phyloP scores from a whole-genome alignment of 495 filamentous ascomycete species.

The Daldinia grandis region DNA sequence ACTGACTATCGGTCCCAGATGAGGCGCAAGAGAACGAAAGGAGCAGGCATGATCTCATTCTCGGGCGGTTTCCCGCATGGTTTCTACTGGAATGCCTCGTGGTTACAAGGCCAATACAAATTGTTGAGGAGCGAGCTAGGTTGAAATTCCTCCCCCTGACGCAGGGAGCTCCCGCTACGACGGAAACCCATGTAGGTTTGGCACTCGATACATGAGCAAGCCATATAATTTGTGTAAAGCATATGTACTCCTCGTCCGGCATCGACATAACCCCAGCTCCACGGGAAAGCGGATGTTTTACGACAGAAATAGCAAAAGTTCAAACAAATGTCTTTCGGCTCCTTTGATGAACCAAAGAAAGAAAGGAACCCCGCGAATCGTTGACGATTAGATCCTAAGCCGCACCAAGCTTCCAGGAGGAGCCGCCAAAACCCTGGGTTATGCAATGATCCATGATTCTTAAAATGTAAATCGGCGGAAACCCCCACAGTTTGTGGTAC shows the following conservation, averaged over 20 bases:
- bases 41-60: slow-evolving; percentile 35
- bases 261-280: slow-evolving; percentile 14
- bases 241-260: slow-evolving; percentile 16
- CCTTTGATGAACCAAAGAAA: slow-evolving; percentile 16
- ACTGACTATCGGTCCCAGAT: slow-evolving; percentile 8
- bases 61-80: slow-evolving; percentile 17
- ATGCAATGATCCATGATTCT: slow-evolving; percentile 20
- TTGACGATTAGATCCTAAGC: slow-evolving; percentile 14
- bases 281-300: slow-evolving; percentile 20
- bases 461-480: slow-evolving; percentile 15
- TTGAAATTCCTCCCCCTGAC: slow-evolving; percentile 31
- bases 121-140: slow-evolving; percentile 7
- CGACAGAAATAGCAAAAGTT: slow-evolving; percentile 32
- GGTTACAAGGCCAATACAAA: not conserved
- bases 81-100: not conserved
- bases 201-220: slow-evolving; percentile 12
- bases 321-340: slow-evolving; percentile 3
- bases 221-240: not conserved
- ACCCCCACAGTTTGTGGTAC: slow-evolving; percentile 36
- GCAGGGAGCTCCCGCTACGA: slow-evolving; percentile 30
- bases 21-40: slow-evolving; percentile 32
- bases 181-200: slow-evolving; percentile 8
- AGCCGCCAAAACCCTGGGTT: slow-evolving; percentile 9
- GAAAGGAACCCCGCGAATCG: slow-evolving; percentile 29
- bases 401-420: slow-evolving; percentile 23